A percentile compares a stretch with the other conserved stretches of the same genome.
phyloP scores from a whole-genome alignment of 164 flowering plant genomes.

The Magnolia sinica region DNA sequence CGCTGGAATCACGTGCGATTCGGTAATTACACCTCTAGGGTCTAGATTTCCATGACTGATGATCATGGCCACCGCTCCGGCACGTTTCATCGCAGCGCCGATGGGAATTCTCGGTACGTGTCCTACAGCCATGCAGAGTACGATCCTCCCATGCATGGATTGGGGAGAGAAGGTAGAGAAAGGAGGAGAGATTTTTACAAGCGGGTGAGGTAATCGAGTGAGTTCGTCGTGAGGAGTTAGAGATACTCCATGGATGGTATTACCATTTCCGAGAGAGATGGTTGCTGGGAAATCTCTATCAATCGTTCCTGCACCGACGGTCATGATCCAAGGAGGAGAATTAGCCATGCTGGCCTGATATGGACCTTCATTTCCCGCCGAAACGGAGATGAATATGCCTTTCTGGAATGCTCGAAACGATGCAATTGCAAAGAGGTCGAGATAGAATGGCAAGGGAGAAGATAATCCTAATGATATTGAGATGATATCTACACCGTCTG shows the following conservation, averaged over 20 bases:
- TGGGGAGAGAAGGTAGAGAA: not conserved
- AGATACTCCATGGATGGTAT: conserved; percentile 13
- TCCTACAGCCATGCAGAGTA: conserved; percentile 8
- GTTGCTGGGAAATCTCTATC: conserved; percentile 23
- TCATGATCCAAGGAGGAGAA: conserved; percentile 25
- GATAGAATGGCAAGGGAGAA: conserved; percentile 8
- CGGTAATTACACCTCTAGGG: conserved; percentile 10
- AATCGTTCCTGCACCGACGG: conserved; percentile 30
- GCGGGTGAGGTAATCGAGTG: conserved; percentile 2
- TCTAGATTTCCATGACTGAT: conserved; percentile 7
- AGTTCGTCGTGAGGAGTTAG: not conserved
- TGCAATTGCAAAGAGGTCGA: conserved; percentile 10
- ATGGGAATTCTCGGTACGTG: conserved; percentile 6
- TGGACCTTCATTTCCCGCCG: conserved; percentile 20
- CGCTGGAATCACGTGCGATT: conserved; percentile 12
- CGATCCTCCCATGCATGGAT: conserved; percentile 6
- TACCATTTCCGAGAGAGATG: conserved; percentile 18
- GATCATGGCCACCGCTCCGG: conserved; percentile 14
- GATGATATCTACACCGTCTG: conserved; percentile 14
- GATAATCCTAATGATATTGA: conserved; percentile 13
- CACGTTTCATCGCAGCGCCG: conserved; percentile 7
- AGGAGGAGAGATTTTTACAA: not conserved
- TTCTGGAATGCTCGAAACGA: conserved; percentile 8
- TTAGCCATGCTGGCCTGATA: conserved; percentile 4
- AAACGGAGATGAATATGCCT: conserved; percentile 3